phyloP scores from a whole-genome alignment of 148 eudicot genomes.

The Fagopyrum tataricum region DNA sequence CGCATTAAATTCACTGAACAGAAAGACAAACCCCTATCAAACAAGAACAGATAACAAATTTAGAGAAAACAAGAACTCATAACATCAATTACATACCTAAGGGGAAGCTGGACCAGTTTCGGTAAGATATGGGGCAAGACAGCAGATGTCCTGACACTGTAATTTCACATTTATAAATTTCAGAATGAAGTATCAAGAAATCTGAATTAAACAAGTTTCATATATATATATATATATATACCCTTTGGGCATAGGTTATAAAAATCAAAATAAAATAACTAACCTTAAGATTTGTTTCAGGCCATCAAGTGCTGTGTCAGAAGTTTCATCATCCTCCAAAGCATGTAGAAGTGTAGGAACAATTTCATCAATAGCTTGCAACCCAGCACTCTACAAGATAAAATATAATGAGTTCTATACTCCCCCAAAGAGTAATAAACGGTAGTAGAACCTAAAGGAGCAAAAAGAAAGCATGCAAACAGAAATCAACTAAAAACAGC shows the following conservation, averaged over 20 bases:
- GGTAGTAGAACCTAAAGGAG: not conserved
- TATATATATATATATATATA: too few relatives aligned
- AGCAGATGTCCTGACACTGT: constrained; percentile 89
- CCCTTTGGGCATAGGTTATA: too few relatives aligned
- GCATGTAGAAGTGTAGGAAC: constrained; percentile 97
- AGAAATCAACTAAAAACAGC: constrained; percentile 14
- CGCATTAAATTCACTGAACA: constrained; percentile 80
- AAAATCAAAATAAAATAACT: not conserved
- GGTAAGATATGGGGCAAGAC: constrained; percentile 97
- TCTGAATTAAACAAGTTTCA: not conserved
- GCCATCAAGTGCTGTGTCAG: constrained; percentile 97
- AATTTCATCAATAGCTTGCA: constrained; percentile 99
- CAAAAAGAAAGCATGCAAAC: not conserved
- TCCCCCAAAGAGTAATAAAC: not conserved
- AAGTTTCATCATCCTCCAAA: constrained; percentile 82
- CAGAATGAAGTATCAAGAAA: constrained; percentile 13
- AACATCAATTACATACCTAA: constrained; percentile 45
- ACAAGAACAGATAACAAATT: constrained; percentile 8
- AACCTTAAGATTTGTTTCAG: constrained; percentile 94
- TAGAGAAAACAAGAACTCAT: not conserved
- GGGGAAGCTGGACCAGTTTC: constrained; percentile 88
- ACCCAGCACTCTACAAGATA: constrained; percentile 75
- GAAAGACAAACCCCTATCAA: not conserved
- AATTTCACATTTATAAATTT: constrained; percentile 9
- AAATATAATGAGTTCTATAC: not conserved